Base-by-base conservation (phyloP, 441 rosid species). In the Populus tomentosa region DNA sequence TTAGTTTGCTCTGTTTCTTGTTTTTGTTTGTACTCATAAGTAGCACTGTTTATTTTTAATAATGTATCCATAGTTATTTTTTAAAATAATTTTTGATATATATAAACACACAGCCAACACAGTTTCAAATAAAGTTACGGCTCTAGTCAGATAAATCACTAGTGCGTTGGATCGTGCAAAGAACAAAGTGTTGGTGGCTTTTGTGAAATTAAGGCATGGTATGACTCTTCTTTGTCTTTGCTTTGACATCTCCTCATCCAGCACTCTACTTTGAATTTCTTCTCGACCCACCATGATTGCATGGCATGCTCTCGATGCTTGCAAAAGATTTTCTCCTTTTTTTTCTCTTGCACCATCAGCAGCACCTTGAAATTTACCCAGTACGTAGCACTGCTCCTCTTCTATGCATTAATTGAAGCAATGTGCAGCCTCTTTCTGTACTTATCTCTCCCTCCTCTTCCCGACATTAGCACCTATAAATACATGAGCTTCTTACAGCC, bases 231-330 rank as follows among this genome's bases (percentile, higher is more conserved):
- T 28, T 74, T 64, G 56, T 66, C 75, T 81, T 82, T 83, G 80
- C 87, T 81, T 80, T 26, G 76, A 46, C 78, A 73, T 80, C 75
- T 76, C 36, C 33, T 32, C 13, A n/a, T 40, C 24, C 7, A n/a
- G 23, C 8, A 8, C 56, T 38, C 71, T 59, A 36, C 79, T 79
- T 81, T 80, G 73, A 86, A 80, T 73, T 77, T 62, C 69, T 78
- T 80, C 72, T 80, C 88, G 75, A 79, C 83, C 87, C 83, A 79
- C 77, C 84, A 89, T 90, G 79, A 87, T 90, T 80, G 89, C 89
- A 85, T 89, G 84, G 80, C 83, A 86, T 87, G 89, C 82, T 78
- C 23, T 4, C 23, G 3, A 61, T 79, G 38, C 33, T 77, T 24
- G 35, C 71, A 46, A 74, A 14, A 69, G 32, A 24, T 13, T 26